Evolutionary conservation across 2,329 filamentous ascomycete genomes (phyloP), one percentile per base, ranked within the genome.

Genomic region (Penicillium aurantiogriseum): DNA sequence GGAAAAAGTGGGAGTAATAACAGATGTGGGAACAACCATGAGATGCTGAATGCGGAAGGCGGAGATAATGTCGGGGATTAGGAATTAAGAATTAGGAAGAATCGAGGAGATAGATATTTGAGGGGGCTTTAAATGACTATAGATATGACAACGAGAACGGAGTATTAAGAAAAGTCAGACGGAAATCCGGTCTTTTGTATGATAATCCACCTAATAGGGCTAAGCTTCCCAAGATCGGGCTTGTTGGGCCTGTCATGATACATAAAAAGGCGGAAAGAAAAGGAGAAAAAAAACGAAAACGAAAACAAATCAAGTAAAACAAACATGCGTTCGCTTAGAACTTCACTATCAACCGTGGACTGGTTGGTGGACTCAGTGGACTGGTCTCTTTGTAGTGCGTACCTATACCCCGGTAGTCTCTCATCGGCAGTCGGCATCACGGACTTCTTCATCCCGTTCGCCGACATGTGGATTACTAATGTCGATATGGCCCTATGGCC

Each of bases 401-500:
- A 23, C 23, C 23, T 23, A 23, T 23, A 23, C 23, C 23, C 23
- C 23, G 23, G 23, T 13, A 31, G 31, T 33, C 29, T 31, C 11
- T 25, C 23, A 17, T 35, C 38, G 40, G 50, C 17, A 25, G 21
- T 45, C 40, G 50, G 50, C 4, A 35, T 44, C 50, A 4, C 29
- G 38, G 49, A 9, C 5, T 35, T 33, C 0, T 5, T 31, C 11
- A 31, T 17, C n/a, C 50, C 50, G 50, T 21, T 21, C 10, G 11
- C 50, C 50, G 50, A 52, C 1, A 21, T 15, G 33, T 36, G 29
- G 19, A 44, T 52, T 52, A 45, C 7, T 52, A 52, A 52, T 52
- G 15, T 48, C 15, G 23, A n/a, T 15, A 23, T 9, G 25, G 25
- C 8, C 27, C 8, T 29, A 29, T 29, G 27, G 9, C 27, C 29